These are phyloP conservation scores for Cymbopogon flexuosus DNA, from an alignment of 202 grass and related monocot genomes.

Conservation along the genomic window DNA sequence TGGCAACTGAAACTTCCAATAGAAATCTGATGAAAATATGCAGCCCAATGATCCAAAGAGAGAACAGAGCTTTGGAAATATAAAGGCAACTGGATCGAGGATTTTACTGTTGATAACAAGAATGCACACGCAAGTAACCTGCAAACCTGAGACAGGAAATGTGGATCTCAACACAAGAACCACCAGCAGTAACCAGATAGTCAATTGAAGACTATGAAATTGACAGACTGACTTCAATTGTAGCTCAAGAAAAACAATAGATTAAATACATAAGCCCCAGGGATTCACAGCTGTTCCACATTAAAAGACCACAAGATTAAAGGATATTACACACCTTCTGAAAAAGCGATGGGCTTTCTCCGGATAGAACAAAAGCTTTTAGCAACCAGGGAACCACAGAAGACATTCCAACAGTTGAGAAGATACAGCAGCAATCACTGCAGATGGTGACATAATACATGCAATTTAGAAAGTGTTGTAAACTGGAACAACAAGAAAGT, in stretches of 20 bases:
- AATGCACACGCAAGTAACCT: conserved; percentile 64
- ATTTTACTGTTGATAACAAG: conserved; percentile 57
- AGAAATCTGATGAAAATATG: conserved; percentile 86
- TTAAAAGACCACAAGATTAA: not conserved
- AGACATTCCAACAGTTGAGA: conserved; percentile 47
- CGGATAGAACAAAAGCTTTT: conserved; percentile 63
- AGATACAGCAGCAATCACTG: conserved; percentile 55
- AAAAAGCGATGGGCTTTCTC: conserved; percentile 58
- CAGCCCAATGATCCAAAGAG: conserved; percentile 77
- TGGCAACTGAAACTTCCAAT: conserved; percentile 55
- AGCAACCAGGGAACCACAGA: conserved; percentile 68
- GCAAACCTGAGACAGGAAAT: conserved; percentile 49
- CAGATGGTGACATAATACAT: conserved; percentile 6
- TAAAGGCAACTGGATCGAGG: conserved; percentile 42
- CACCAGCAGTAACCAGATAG: not conserved
- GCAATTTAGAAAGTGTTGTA: conserved; percentile 1
- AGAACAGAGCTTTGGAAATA: conserved; percentile 41
- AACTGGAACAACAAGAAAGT: not conserved
- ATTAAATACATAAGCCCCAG: not conserved
- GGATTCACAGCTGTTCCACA: not conserved
- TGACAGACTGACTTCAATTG: not conserved
- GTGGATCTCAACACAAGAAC: conserved; percentile 8
- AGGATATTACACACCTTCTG: conserved; percentile 55
- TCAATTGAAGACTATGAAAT: conserved; percentile 1
- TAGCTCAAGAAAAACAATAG: not conserved